Conservation (phyloP, 2,329 filamentous ascomycete species). For the Seiridium cupressi region DNA sequence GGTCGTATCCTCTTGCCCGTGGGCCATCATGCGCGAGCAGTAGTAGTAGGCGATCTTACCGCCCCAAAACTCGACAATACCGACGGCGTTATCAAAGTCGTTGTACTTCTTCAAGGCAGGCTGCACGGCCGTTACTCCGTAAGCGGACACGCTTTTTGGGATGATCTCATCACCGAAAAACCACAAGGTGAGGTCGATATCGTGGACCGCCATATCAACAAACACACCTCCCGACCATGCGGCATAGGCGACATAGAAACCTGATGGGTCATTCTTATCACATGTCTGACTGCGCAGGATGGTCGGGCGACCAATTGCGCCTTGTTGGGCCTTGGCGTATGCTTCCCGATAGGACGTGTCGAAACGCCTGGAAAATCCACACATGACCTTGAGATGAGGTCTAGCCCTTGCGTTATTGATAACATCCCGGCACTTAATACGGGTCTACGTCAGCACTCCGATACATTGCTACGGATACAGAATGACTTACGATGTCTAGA, state of each 20-base stretch:
- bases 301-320: constrained; percentile 57
- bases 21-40: constrained; percentile 63
- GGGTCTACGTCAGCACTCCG: not conserved
- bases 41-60: constrained; percentile 66
- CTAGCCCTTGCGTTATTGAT: constrained; percentile 53
- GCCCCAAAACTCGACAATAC: constrained; percentile 64
- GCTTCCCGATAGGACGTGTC: constrained; percentile 65
- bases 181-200: constrained; percentile 66
- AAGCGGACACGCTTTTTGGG: constrained; percentile 54
- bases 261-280: constrained; percentile 62
- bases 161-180: constrained; percentile 55
- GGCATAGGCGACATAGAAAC: constrained; percentile 68
- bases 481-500: constrained; percentile 51
- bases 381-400: constrained; percentile 64
- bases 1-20: constrained; percentile 65
- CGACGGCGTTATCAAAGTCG: constrained; percentile 62
- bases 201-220: constrained; percentile 69
- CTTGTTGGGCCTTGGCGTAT: constrained; percentile 46
- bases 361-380: constrained; percentile 65
- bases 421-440: constrained; percentile 53
- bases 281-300: constrained; percentile 66
- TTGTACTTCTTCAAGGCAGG: constrained; percentile 55
- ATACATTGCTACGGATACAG: not conserved
- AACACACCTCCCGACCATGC: constrained; percentile 67
- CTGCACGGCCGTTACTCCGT: constrained; percentile 58